phyloP scores from a whole-genome alignment of 805 yeast species.

The Saccharomycopsis fodiens region DNA sequence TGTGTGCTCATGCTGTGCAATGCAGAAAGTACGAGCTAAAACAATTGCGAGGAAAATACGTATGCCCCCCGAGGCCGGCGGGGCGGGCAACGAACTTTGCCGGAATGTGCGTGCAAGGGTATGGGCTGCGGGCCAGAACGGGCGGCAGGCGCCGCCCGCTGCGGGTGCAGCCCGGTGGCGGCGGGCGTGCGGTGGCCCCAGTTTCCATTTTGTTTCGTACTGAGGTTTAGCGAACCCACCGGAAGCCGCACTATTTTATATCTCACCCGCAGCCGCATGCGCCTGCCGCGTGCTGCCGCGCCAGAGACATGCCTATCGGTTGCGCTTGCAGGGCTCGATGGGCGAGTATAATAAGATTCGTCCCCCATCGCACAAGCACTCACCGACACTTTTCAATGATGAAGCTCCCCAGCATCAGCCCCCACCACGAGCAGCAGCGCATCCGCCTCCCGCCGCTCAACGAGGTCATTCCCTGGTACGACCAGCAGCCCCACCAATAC shows the following conservation, averaged over 20 bases:
- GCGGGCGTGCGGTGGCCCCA: background rate
- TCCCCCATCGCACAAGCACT: too few species aligned
- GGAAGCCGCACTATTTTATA: background rate
- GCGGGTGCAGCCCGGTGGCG: too few species aligned
- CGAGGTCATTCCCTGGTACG: background rate
- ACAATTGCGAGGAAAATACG: background rate
- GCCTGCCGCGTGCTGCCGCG: background rate
- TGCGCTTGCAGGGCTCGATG: background rate
- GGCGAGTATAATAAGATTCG: background rate
- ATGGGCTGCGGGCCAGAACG: too few species aligned
- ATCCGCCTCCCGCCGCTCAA: background rate
- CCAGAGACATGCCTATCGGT: background rate
- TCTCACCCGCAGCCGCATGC: background rate
- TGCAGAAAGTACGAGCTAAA: background rate
- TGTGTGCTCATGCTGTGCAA: too few species aligned
- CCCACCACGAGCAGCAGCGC: background rate
- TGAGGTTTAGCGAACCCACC: background rate
- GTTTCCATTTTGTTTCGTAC: background rate
- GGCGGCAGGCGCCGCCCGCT: too few species aligned
- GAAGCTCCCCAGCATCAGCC: background rate
- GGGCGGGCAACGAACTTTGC: too few species aligned
- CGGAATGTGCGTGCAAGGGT: too few species aligned
- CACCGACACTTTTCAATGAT: too few species aligned
- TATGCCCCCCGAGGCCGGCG: background rate
- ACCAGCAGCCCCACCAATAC: background rate